Evolutionary conservation across 2,329 filamentous ascomycete species (phyloP).

Genomic region (Aspergillus glaucus): DNA sequence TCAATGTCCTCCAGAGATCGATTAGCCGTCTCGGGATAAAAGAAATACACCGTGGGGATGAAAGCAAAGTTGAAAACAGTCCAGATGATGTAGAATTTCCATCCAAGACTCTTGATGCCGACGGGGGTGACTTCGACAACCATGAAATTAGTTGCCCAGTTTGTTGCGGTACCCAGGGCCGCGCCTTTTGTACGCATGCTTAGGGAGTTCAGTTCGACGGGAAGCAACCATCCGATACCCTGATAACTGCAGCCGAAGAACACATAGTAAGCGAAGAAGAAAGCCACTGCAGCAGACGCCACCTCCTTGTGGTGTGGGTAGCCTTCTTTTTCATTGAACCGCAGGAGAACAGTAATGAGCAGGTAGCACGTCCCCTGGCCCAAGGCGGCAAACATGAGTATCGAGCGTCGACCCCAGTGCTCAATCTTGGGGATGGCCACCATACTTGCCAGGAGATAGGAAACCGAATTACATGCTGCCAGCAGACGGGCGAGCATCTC

Average conservation of each 20-base stretch:
- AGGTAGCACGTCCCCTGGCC: constrained; percentile 47
- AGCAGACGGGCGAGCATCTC: constrained; percentile 37
- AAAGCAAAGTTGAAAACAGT: constrained; percentile 20
- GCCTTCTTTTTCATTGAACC: constrained; percentile 12
- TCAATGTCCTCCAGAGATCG: constrained; percentile 28
- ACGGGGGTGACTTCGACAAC: constrained; percentile 28
- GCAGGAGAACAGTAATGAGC: constrained; percentile 42
- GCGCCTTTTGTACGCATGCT: constrained; percentile 30
- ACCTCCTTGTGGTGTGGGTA: constrained; percentile 36
- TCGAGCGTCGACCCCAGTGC: constrained; percentile 41
- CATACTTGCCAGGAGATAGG: constrained; percentile 42
- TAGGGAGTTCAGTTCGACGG: constrained; percentile 30
- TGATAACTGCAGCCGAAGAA: constrained; percentile 35
- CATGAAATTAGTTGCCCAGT: constrained; percentile 28
- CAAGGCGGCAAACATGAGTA: constrained; percentile 45
- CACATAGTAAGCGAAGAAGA: constrained; percentile 39
- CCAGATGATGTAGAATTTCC: constrained; percentile 27
- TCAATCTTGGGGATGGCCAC: constrained; percentile 43
- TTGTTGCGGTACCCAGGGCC: constrained; percentile 24
- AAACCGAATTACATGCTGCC: constrained; percentile 42
- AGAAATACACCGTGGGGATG: constrained; percentile 23
- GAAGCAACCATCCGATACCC: constrained; percentile 34
- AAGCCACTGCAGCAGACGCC: constrained; percentile 43
- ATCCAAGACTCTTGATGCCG: constrained; percentile 27
- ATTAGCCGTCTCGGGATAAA: constrained; percentile 27